These are phyloP conservation scores for Coemansia sp. DNA, from an alignment of 192 early-diverging fungal genomes.

Conservation along the genomic window DNA sequence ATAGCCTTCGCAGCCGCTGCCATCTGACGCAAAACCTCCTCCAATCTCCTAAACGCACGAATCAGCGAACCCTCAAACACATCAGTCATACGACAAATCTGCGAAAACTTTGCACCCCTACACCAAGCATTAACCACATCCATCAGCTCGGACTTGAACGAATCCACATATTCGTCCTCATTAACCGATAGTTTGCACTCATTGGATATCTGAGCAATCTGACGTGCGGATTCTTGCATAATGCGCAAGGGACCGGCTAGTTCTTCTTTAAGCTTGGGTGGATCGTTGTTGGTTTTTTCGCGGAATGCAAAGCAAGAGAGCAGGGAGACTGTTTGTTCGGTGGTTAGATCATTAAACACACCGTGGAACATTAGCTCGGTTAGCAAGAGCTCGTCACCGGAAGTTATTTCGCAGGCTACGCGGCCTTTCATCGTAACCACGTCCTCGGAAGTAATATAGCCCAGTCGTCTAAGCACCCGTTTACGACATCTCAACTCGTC, in stretches of 20 bases:
- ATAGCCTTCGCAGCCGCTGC: conserved; percentile 88
- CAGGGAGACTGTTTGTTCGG: conserved; percentile 83
- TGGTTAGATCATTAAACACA: conserved; percentile 90
- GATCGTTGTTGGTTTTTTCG: conserved; percentile 67
- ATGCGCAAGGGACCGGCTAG: conserved; percentile 71
- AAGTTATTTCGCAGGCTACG: conserved; percentile 95
- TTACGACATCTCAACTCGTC: conserved; percentile 92
- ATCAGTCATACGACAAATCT: conserved; percentile 94
- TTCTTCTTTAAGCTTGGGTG: conserved; percentile 69
- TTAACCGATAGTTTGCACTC: conserved; percentile 87
- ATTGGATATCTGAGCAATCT: conserved; percentile 81
- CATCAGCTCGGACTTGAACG: conserved; percentile 89
- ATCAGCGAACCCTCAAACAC: conserved; percentile 95
- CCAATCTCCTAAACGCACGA: conserved; percentile 82
- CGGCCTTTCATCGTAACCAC: conserved; percentile 97
- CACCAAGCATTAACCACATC: conserved; percentile 93
- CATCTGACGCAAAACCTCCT: conserved; percentile 92
- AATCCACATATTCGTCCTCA: conserved; percentile 85
- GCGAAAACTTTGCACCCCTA: conserved; percentile 87
- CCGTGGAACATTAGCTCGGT: conserved; percentile 98
- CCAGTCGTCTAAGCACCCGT: conserved; percentile 88
- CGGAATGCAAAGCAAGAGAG: conserved; percentile 91
- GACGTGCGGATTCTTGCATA: conserved; percentile 83
- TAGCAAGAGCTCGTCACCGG: conserved; percentile 91
- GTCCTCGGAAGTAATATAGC: conserved; percentile 79